Percentiles rank a stretch among this genome's conserved stretches.
These are phyloP conservation scores for Paradendryphiella salina DNA, from an alignment of 2,329 filamentous ascomycete genomes.

Conservation along the genomic window DNA sequence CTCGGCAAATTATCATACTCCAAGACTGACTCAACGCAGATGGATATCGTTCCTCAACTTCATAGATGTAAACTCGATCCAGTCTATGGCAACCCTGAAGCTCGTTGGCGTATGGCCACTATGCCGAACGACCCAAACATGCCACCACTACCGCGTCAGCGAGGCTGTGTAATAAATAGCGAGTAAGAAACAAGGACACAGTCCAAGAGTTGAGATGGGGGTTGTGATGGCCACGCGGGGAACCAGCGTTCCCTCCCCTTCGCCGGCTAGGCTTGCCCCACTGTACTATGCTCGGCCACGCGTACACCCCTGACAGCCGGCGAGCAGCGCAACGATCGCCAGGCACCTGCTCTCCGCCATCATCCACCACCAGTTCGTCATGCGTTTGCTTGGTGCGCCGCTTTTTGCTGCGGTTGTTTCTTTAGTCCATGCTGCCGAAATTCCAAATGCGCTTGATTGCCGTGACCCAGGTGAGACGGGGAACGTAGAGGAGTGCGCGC, in stretches of 20 bases:
- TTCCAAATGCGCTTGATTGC: slow-evolving; percentile 23
- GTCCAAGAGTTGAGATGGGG: not conserved
- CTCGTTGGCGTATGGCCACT: too few relatives aligned
- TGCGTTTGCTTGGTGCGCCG: slow-evolving; percentile 9
- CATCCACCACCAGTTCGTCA: slow-evolving; percentile 14
- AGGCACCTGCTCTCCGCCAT: slow-evolving; percentile 9
- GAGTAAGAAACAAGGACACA: too few relatives aligned
- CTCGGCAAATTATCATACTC: too few relatives aligned
- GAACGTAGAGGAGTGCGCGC: slow-evolving; percentile 22
- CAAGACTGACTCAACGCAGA: too few relatives aligned
- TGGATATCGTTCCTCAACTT: too few relatives aligned
- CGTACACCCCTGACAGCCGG: slow-evolving; percentile 21
- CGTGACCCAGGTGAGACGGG: slow-evolving; percentile 5
- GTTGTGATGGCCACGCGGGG: not conserved
- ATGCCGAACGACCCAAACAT: too few relatives aligned
- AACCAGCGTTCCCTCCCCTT: not conserved
- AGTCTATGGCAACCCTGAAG: too few relatives aligned
- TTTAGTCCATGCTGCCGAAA: slow-evolving; percentile 10
- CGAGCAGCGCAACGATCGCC: slow-evolving; percentile 12
- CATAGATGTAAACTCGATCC: too few relatives aligned
- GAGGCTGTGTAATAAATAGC: too few relatives aligned
- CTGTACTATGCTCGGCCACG: slow-evolving; percentile 1
- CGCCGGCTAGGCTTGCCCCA: slow-evolving; percentile 1
- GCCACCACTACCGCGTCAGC: too few relatives aligned
- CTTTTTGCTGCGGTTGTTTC: slow-evolving; percentile 17